Conservation (phyloP, 441 rosid species). For the Jatropha multifida region DNA sequence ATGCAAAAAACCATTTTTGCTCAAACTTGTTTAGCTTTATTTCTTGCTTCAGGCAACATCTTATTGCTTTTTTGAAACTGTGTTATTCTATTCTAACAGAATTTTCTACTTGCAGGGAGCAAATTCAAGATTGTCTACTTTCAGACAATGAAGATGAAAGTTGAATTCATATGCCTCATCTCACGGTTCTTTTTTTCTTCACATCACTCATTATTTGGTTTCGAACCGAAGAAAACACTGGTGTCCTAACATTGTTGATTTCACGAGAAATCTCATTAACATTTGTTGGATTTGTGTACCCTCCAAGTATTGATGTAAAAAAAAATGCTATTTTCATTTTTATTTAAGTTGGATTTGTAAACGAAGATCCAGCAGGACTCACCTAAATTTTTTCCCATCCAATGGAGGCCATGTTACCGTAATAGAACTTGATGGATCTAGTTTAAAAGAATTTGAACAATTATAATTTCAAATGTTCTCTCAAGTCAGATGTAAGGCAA, state of each 20-base stretch:
- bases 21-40: not conserved
- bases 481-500: not conserved
- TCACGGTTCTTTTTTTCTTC: not conserved
- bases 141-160: conserved; percentile 56
- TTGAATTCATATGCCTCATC: conserved; percentile 28
- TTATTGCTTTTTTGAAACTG: not conserved
- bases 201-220: not conserved
- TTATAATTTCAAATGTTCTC: not conserved
- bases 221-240: not conserved
- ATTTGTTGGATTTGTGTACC: no score
- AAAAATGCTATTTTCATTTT: not conserved
- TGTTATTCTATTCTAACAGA: not conserved
- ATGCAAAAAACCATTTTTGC: not conserved
- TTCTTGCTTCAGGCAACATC: not conserved
- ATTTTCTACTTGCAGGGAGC: conserved; percentile 54
- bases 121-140: conserved; percentile 73
- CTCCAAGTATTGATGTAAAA: not conserved
- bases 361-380: not conserved
- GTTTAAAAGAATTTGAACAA: not conserved
- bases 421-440: no score
- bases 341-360: not conserved
- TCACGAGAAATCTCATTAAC: not conserved
- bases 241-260: not conserved
- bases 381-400: no score
- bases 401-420: no score